These are phyloP conservation scores for Epichloe baconii DNA, from an alignment of 2,329 filamentous ascomycete species.

Conservation along the genomic window DNA sequence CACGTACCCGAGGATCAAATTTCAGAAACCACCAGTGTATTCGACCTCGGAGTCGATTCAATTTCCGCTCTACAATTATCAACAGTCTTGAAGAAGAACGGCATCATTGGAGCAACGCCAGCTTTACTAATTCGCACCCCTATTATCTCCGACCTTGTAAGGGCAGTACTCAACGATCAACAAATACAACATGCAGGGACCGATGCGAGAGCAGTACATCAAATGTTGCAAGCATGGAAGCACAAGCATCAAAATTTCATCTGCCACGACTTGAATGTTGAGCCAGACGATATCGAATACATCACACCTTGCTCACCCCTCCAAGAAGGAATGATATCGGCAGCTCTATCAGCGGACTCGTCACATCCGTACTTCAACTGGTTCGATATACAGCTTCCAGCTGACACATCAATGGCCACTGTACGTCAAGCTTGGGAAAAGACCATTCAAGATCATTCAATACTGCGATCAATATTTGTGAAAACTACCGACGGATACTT, in stretches of 20 bases:
- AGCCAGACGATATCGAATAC: constrained; percentile 47
- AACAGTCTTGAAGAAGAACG: constrained; percentile 46
- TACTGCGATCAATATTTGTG: constrained; percentile 62
- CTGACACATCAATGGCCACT: constrained; percentile 27
- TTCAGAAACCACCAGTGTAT: constrained; percentile 51
- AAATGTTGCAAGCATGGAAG: constrained; percentile 48
- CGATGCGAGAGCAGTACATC: constrained; percentile 35
- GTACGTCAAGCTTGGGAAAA: constrained; percentile 46
- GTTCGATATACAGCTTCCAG: constrained; percentile 48
- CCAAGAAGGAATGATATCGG: constrained; percentile 75
- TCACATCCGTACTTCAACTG: constrained; percentile 61
- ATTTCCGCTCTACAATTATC: constrained; percentile 68
- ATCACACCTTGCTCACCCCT: constrained; percentile 74
- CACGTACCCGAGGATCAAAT: constrained; percentile 31
- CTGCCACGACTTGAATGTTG: constrained; percentile 38
- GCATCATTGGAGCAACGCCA: constrained; percentile 47
- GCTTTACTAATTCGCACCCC: constrained; percentile 55
- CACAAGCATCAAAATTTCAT: constrained; percentile 45
- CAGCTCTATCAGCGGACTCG: constrained; percentile 42
- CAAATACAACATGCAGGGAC: constrained; percentile 4
- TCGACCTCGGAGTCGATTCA: constrained; percentile 79
- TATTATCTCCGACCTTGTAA: constrained; percentile 33
- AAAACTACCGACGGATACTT: constrained; percentile 62
- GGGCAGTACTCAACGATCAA: constrained; percentile 16
- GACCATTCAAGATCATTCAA: constrained; percentile 39